phyloP scores from a whole-genome alignment of 2,329 filamentous ascomycete species.

The Aspergillus fumigatus region DNA sequence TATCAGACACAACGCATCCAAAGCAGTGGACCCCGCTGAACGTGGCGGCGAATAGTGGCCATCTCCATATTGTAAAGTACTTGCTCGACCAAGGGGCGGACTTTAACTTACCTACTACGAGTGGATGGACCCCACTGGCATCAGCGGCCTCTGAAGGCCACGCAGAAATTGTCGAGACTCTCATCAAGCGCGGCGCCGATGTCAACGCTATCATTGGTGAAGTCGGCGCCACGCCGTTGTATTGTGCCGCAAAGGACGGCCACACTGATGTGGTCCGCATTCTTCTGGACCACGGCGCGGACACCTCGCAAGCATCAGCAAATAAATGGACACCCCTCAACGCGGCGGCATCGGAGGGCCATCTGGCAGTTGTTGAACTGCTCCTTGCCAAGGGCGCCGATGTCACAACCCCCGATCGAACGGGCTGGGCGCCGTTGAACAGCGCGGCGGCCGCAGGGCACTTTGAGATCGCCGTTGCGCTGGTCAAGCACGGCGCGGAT shows the following conservation, averaged over 20 bases:
- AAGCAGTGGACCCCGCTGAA: not conserved
- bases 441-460: not conserved
- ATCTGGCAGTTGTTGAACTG: not conserved
- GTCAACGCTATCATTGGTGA: not conserved
- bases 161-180: not conserved
- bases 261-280: not conserved
- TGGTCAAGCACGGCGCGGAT: not conserved
- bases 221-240: not conserved
- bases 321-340: not conserved
- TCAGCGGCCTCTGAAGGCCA: not conserved
- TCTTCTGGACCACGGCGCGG: not conserved
- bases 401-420: not conserved
- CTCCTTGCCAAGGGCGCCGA: not conserved
- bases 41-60: not conserved
- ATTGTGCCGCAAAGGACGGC: not conserved
- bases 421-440: not conserved
- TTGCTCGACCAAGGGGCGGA: not conserved
- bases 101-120: not conserved
- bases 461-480: not conserved
- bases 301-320: not conserved
- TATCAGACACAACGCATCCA: not conserved
- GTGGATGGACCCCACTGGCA: not conserved
- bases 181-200: not conserved
- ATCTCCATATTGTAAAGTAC: not conserved
- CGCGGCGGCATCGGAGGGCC: not conserved